Conservation (phyloP, 2,329 filamentous ascomycete species). For the Fusarium austroafricanum region DNA sequence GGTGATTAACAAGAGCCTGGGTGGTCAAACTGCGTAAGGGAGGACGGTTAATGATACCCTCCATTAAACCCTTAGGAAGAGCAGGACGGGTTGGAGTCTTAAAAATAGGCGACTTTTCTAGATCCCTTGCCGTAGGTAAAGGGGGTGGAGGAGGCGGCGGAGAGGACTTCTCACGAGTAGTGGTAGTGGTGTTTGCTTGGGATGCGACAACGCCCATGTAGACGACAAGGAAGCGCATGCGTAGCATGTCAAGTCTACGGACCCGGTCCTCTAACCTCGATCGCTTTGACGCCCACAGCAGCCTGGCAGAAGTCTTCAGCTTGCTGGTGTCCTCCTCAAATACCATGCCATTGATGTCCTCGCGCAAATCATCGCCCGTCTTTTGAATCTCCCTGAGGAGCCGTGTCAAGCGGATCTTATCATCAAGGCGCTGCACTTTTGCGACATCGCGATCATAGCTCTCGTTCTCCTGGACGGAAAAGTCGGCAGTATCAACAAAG, state of each 20-base stretch:
- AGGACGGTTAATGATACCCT: constrained; percentile 59
- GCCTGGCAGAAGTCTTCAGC: constrained; percentile 61
- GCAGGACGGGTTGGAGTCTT: constrained; percentile 49
- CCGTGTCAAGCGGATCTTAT: constrained; percentile 69
- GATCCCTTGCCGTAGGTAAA: constrained; percentile 49
- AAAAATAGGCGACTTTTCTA: constrained; percentile 51
- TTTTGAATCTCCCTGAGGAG: constrained; percentile 72
- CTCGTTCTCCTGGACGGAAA: constrained; percentile 72
- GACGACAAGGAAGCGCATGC: constrained; percentile 73
- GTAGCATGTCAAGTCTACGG: constrained; percentile 68
- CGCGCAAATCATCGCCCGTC: constrained; percentile 69
- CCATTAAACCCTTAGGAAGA: constrained; percentile 57
- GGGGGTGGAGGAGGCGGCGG: constrained; percentile 41
- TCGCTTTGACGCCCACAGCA: constrained; percentile 70
- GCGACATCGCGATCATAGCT: constrained; percentile 70
- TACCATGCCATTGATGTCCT: constrained; percentile 66
- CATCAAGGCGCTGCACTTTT: constrained; percentile 68
- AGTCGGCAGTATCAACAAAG: constrained; percentile 71
- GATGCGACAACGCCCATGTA: constrained; percentile 70
- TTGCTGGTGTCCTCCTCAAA: constrained; percentile 57
- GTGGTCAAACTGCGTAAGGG: constrained; percentile 66
- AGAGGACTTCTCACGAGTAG: constrained; percentile 50
- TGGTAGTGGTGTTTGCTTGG: constrained; percentile 37
- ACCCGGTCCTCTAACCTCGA: constrained; percentile 67
- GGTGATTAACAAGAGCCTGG: constrained; percentile 62